These are phyloP conservation scores for Trametopsis cervina DNA, from an alignment of 768 basidiomycete genomes.

Conservation along the genomic window DNA sequence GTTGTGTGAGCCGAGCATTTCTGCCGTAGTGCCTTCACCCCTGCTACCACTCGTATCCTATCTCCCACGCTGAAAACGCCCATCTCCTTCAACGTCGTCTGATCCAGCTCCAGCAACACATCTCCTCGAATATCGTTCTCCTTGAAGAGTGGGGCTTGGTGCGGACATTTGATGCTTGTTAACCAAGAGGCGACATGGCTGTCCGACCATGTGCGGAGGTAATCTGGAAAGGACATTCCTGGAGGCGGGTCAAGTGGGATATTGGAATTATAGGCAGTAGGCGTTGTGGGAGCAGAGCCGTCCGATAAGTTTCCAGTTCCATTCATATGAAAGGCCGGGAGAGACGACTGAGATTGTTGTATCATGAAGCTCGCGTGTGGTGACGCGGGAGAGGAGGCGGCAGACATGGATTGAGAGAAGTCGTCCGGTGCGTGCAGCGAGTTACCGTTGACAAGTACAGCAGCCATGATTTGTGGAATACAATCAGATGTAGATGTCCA, in stretches of 20 bases:
- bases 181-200: conserved; percentile 74
- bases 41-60: conserved; percentile 78
- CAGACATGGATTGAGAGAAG: conserved; percentile 31
- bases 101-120: conserved; percentile 88
- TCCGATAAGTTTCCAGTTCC: conserved; percentile 34
- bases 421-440: conserved; percentile 26
- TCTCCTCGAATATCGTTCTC: conserved; percentile 89
- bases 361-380: conserved; percentile 28
- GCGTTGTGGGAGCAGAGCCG: conserved; percentile 30
- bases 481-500: conserved; percentile 5
- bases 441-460: conserved; percentile 19
- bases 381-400: conserved; percentile 28
- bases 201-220: conserved; percentile 68
- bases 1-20: conserved; percentile 31
- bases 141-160: conserved; percentile 63
- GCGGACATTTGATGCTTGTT: conserved; percentile 62
- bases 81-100: conserved; percentile 83
- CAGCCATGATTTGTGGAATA: conserved; percentile 16
- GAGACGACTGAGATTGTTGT: conserved; percentile 26
- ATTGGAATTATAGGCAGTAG: conserved; percentile 29
- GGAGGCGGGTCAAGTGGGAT: conserved; percentile 47
- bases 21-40: conserved; percentile 71
- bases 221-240: conserved; percentile 54
- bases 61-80: conserved; percentile 87
- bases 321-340: conserved; percentile 31